Evolutionary conservation across 2,329 filamentous ascomycete species (phyloP), one percentile per base, ranked within the genome.

Genomic region (Penicillium sp.): DNA sequence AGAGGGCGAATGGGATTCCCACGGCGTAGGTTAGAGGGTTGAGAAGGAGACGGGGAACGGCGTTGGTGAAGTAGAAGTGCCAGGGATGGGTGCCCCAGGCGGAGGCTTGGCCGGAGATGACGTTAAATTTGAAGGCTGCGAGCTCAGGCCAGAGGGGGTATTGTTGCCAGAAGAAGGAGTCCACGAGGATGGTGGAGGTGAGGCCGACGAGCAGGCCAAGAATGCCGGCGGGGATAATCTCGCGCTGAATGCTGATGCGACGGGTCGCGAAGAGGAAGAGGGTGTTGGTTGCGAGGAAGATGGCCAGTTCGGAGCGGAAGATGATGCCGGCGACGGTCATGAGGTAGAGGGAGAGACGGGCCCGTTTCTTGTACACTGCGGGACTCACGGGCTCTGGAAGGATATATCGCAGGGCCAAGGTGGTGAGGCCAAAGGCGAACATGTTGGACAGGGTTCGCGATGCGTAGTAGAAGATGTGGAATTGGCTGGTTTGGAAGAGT

Each of bases 361-460:
- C n/a, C n/a, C n/a, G n/a, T n/a, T n/a, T n/a, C n/a, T n/a, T n/a
- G n/a, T n/a, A n/a, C n/a, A n/a, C n/a, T n/a, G n/a, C n/a, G n/a
- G n/a, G n/a, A n/a, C n/a, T n/a, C n/a, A n/a, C n/a, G n/a, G n/a
- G n/a, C n/a, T n/a, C n/a, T n/a, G n/a, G n/a, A n/a, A n/a, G n/a
- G n/a, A n/a, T n/a, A 33, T 31, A 50, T 21, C 73, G 66, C 41
- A 81, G 60, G 8, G 69, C 69, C 7, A 70, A 38, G 1, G 69
- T 74, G 29, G 67, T 66, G 52, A 96, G 72, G 9, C 82, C 80
- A 72, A 97, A 93, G 19, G 93, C 90, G 70, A 96, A 95, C 85
- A 94, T 95, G 67, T 98, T 98, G 2, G 93, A 93, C 57, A 98
- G 72, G 2, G 89, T 93, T 53, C 93, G 79, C 13, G 89, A 93